These are phyloP conservation scores for Sicyos edulis DNA, from an alignment of 306 rosid species.

Conservation along the genomic window DNA sequence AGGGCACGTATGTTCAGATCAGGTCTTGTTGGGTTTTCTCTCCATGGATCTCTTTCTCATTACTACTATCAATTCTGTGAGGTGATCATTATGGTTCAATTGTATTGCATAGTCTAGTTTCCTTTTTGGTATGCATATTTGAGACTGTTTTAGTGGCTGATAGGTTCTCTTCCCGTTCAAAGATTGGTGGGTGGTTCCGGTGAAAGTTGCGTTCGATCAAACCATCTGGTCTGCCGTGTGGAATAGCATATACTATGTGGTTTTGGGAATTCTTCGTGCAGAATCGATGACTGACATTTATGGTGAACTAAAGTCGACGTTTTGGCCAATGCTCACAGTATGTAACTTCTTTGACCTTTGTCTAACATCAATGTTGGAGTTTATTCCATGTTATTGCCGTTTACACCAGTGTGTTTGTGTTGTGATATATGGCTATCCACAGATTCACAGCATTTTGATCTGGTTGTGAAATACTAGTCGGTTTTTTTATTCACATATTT, in stretches of 20 bases:
- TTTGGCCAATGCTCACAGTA: constrained; percentile 79
- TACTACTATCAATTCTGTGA: constrained; percentile 94
- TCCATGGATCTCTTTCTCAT: constrained; percentile 97
- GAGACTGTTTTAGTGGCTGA: constrained; percentile 19
- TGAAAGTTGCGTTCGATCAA: constrained; percentile 90
- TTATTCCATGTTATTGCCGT: background rate
- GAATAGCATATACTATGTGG: constrained; percentile 88
- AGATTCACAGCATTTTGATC: background rate
- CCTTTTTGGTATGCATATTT: constrained; percentile 29
- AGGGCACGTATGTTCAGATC: constrained; percentile 69
- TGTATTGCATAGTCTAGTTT: constrained; percentile 25
- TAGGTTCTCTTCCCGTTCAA: constrained; percentile 81
- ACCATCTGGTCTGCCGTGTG: constrained; percentile 85
- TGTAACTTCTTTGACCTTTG: constrained; percentile 31
- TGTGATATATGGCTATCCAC: background rate
- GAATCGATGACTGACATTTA: constrained; percentile 47
- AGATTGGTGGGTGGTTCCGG: constrained; percentile 95
- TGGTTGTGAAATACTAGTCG: background rate
- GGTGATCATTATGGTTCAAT: constrained; percentile 43
- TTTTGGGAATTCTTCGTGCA: constrained; percentile 66
- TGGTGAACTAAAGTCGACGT: constrained; percentile 67
- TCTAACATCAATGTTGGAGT: background rate
- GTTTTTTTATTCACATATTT: background rate
- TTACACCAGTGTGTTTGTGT: background rate
- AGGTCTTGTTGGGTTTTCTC: constrained; percentile 84